Conservation (phyloP, 345 rosid genomes). For the Geranium rotundifolium region DNA sequence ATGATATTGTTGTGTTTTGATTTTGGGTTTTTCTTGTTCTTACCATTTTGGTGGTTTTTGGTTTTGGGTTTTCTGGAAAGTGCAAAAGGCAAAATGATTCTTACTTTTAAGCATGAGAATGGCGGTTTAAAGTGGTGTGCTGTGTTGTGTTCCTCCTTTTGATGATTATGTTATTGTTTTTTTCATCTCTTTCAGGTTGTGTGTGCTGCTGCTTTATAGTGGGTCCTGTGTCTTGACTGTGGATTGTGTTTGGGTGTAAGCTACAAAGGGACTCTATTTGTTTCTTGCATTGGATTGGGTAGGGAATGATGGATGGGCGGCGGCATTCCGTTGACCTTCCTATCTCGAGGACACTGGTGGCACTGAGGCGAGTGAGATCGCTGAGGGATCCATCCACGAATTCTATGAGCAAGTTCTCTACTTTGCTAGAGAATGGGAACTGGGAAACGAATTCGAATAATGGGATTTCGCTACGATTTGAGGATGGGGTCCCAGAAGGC, state of each 20-base stretch:
- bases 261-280: not conserved
- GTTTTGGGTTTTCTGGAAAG: not conserved
- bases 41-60: not conserved
- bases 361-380: conserved; percentile 86
- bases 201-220: conserved; percentile 7
- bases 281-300: not conserved
- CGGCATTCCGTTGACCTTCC: conserved; percentile 91
- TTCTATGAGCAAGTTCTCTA: conserved; percentile 85
- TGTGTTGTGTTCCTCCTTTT: conserved; percentile 1
- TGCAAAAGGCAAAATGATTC: not conserved
- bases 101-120: not conserved
- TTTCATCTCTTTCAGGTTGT: conserved; percentile 20
- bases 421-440: conserved; percentile 65
- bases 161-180: conserved; percentile 4
- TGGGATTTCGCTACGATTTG: conserved; percentile 55
- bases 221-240: conserved; percentile 12
- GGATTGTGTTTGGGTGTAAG: conserved; percentile 2
- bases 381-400: conserved; percentile 89
- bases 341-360: conserved; percentile 74
- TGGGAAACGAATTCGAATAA: conserved; percentile 78
- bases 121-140: not conserved
- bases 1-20: not conserved
- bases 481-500: conserved; percentile 17
- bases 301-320: conserved; percentile 50
- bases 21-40: not conserved